Evolutionary conservation across 1,284 basidiomycete species (phyloP), one percentile per base, ranked within the genome.

Genomic region (Xerocomus cyaneibrunnescens): DNA sequence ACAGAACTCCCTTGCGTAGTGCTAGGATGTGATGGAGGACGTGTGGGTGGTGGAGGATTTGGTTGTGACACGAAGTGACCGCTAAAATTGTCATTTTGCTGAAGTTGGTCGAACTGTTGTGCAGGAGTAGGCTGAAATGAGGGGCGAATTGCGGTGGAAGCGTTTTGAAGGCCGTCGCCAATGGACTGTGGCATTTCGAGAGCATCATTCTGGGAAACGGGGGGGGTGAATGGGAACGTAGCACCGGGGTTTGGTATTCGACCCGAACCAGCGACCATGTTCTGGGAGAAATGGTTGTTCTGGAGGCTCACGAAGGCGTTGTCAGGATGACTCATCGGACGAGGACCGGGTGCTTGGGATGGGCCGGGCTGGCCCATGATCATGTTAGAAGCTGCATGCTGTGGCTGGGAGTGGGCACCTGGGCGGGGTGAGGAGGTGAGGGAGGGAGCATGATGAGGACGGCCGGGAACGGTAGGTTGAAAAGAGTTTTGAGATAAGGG

Each of bases 41-140:
- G 75, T 36, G 67, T 14, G 7, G 74, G 70, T 8, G 73, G 74
- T 0, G 57, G 69, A 46, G 55, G 69, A 52, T 66, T 67, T 37
- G 56, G 35, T 54, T 69, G 68, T 4, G 67, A 48, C 8, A 66
- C 68, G 48, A 74, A 76, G 50, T 70, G 66, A 48, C 59, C 28
- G 38, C 58, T 45, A 50, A 70, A 74, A 36, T 69, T 68, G 28
- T 65, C 62, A 44, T 60, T 57, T 48, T 68, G 68, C 46, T 74
- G 75, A 74, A 83, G 79, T 49, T 75, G 70, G 45, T 77, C 76
- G 51, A 77, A 74, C 45, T 78, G 76, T 59, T 86, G 84, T 7
- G 83, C 80, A 8, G 84, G 82, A 3, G 84, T 85, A 19, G 74
- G 61, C 16, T 75, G 75, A 51, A 83, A 80, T 12, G 67, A 61